Base-by-base conservation (phyloP, 2,329 filamentous ascomycete species). In the Mycosphaerella sp. region DNA sequence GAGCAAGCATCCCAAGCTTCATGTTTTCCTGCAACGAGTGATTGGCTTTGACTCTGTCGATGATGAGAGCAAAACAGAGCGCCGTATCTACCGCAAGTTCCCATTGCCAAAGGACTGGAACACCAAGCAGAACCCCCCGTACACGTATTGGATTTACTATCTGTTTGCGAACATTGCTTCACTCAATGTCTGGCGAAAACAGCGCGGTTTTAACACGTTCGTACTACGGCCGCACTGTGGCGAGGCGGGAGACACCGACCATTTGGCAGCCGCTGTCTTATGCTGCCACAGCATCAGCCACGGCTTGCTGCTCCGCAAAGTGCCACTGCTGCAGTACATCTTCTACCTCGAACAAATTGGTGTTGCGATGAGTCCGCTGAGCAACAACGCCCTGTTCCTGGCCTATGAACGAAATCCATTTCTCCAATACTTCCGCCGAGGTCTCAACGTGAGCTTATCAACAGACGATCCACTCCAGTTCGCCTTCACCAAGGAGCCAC, bases 81-180 rank as follows among this genome's bases (percentile, higher is more conserved):
- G 92, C 29, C 85, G 93, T 17, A 80, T 97, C n/a, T 95, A 90
- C 75, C 87, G 86, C 67, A 98, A 98, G 70, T 98, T 95, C 62
- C 93, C 93, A 0, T 84, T 93, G 21, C 92, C 93, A 4, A 87
- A 84, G 58, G 83, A 84, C 51, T 98, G 93, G 93, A 81, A 84
- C 60, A 90, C 89, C 0, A 90, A 87, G 65, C 91, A 97, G 71
- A 98, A 98, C 67, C 93, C 93, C 11, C 93, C 93, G 0, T 98
- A 98, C 74, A 96, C 87, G 69, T 98, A 98, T 74, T 98, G 93
- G 93, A 87, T 97, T 67, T 98, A 98, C 73, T 95, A 95, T 67
- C 79, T 97, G 50, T 97, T 93, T 67, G 85, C 93, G 59, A 98
- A 98, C 70, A 89, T 96, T 71, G 81, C 86, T 0, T 95, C 91